phyloP scores from a whole-genome alignment of 1,139 yeast species.

The Pichia sp. region DNA sequence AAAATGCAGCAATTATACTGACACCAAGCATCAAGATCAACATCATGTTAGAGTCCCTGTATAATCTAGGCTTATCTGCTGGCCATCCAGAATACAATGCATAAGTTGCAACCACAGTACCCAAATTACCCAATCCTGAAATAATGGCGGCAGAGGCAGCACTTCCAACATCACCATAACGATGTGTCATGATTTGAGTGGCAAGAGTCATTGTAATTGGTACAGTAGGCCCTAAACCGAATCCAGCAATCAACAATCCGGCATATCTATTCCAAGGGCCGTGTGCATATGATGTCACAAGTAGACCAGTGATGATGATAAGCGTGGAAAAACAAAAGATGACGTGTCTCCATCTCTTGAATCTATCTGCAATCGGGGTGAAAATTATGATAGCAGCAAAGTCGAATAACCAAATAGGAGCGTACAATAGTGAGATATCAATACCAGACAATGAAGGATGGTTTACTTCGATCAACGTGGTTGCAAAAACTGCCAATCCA shows the following conservation, averaged over 20 bases:
- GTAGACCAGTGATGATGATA: slow-evolving; percentile 68
- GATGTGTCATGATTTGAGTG: slow-evolving; percentile 66
- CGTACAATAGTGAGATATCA: slow-evolving; percentile 68
- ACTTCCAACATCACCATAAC: slow-evolving; percentile 79
- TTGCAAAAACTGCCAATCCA: slow-evolving; percentile 81
- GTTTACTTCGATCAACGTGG: slow-evolving; percentile 68
- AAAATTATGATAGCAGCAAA: slow-evolving; percentile 69
- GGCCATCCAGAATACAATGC: slow-evolving; percentile 90
- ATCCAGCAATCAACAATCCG: slow-evolving; percentile 77
- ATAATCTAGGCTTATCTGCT: slow-evolving; percentile 59
- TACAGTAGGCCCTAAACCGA: slow-evolving; percentile 86
- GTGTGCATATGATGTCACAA: slow-evolving; percentile 71
- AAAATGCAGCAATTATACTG: slow-evolving; percentile 51
- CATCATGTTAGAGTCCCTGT: slow-evolving; percentile 75
- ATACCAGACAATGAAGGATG: slow-evolving; percentile 64
- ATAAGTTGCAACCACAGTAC: slow-evolving; percentile 80
- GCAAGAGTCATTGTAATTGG: slow-evolving; percentile 88
- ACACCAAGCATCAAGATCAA: slow-evolving; percentile 72
- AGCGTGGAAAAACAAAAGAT: slow-evolving; percentile 59
- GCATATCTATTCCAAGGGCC: slow-evolving; percentile 76
- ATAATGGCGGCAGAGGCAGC: slow-evolving; percentile 83
- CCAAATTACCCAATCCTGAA: slow-evolving; percentile 81
- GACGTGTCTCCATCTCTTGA: slow-evolving; percentile 51
- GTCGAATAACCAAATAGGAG: slow-evolving; percentile 89
- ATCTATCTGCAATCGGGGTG: slow-evolving; percentile 78